Percentiles rank a stretch among this genome's conserved stretches.
Evolutionary conservation across 208 protist species (phyloP).

Genomic region (Acanthamoeba castellanii): DNA sequence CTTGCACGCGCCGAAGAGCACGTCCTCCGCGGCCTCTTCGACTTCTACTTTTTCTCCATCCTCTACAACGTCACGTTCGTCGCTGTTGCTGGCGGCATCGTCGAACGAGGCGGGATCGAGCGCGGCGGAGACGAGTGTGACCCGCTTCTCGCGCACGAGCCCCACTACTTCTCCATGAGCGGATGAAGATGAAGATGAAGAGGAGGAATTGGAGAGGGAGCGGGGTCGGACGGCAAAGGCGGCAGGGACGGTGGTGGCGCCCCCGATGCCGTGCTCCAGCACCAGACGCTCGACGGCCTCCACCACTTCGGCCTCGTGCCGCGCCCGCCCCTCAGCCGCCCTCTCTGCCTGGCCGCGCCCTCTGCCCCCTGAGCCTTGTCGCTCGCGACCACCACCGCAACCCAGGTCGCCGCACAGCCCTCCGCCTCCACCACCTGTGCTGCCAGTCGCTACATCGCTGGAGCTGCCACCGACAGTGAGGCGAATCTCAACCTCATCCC

Average conservation of each 20-base stretch:
- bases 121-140: slow-evolving; percentile 4
- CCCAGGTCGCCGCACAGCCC: not conserved
- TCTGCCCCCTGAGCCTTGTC: not conserved
- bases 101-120: not conserved
- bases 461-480: not conserved
- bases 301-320: slow-evolving; percentile 26
- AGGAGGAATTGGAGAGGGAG: not conserved
- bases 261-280: slow-evolving; percentile 2
- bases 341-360: not conserved
- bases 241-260: slow-evolving; percentile 63
- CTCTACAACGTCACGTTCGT: not conserved
- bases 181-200: slow-evolving; percentile 1
- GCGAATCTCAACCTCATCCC: slow-evolving; percentile 1
- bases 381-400: not conserved
- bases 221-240: slow-evolving; percentile 21
- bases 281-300: slow-evolving; percentile 5
- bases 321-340: not conserved
- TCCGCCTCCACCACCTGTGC: not conserved
- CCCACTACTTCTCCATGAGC: not conserved
- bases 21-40: not conserved
- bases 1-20: not conserved
- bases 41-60: not conserved
- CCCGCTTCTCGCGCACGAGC: slow-evolving; percentile 19
- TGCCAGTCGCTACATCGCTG: not conserved
- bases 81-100: not conserved